Percentiles rank a stretch among this genome's conserved stretches.
Evolutionary conservation across 805 yeast genomes (phyloP).

Genomic region (Saturnispora hagleri): DNA sequence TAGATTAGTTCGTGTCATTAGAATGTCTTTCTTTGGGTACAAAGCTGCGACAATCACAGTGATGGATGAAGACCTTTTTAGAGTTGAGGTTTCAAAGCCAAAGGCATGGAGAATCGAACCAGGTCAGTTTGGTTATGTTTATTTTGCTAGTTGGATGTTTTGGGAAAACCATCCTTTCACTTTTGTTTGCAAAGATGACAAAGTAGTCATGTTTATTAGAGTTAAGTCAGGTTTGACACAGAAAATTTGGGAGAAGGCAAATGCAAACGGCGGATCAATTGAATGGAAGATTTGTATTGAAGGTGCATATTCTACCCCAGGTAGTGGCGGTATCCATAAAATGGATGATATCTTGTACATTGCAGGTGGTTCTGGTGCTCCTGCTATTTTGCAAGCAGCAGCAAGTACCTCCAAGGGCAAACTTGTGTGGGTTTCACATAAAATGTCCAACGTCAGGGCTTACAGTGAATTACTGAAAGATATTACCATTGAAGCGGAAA

Average conservation of each 20-base stretch:
- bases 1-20: slow-evolving; percentile 35
- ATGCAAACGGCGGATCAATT: slow-evolving; percentile 4
- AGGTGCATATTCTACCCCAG: slow-evolving; percentile 56
- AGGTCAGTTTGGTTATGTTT: slow-evolving; percentile 47
- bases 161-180: slow-evolving; percentile 77
- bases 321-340: slow-evolving; percentile 35
- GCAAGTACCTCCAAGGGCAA: slow-evolving; percentile 26
- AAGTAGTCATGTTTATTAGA: slow-evolving; percentile 35
- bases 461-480: slow-evolving; percentile 27
- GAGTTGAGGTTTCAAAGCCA: slow-evolving; percentile 8
- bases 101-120: slow-evolving; percentile 39
- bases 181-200: slow-evolving; percentile 31
- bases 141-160: slow-evolving; percentile 42
- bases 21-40: slow-evolving; percentile 18
- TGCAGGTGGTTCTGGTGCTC: slow-evolving; percentile 68
- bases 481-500: slow-evolving; percentile 21
- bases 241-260: slow-evolving; percentile 28
- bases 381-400: slow-evolving; percentile 41
- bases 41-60: slow-evolving; percentile 13
- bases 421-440: slow-evolving; percentile 54
- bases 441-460: slow-evolving; percentile 37
- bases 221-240: slow-evolving; percentile 47
- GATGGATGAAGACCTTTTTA: slow-evolving; percentile 7
- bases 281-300: slow-evolving; percentile 35
- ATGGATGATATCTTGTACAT: slow-evolving; percentile 44